A percentile compares a stretch with the other conserved stretches of the same genome.
Conservation (phyloP, 2,329 filamentous ascomycete species). For the Exophiala oligosperma region DNA sequence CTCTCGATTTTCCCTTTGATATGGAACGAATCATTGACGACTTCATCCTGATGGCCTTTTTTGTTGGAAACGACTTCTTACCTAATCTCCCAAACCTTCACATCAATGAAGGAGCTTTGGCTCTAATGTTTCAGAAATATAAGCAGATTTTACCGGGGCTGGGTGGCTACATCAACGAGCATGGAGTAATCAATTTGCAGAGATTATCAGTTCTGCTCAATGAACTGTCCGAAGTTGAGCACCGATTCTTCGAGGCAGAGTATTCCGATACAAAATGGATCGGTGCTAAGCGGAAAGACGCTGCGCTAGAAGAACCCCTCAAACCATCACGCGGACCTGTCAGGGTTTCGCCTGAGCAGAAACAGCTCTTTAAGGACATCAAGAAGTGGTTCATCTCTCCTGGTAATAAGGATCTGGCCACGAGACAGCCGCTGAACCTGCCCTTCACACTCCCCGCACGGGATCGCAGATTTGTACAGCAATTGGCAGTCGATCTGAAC, state of each 20-base stretch:
- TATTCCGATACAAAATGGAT: constrained; percentile 89
- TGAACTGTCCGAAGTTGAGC: constrained; percentile 84
- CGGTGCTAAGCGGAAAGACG: constrained; percentile 76
- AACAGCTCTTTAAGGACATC: constrained; percentile 76
- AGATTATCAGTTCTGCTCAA: constrained; percentile 76
- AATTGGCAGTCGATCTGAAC: constrained; percentile 70
- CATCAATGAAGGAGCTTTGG: constrained; percentile 96
- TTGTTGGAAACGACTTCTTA: constrained; percentile 98
- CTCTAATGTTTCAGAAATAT: constrained; percentile 97
- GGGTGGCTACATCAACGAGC: constrained; percentile 94
- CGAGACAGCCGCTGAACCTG: constrained; percentile 65
- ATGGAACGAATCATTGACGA: constrained; percentile 97
- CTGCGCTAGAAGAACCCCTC: constrained; percentile 59
- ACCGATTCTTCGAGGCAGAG: constrained; percentile 89
- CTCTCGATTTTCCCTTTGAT: constrained; percentile 77
- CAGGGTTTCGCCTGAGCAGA: constrained; percentile 72
- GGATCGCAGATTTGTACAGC: constrained; percentile 91
- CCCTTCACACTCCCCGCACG: constrained; percentile 71
- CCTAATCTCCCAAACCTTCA: constrained; percentile 94
- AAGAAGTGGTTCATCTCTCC: constrained; percentile 79
- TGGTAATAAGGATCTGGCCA: constrained; percentile 49
- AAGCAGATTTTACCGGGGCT: constrained; percentile 84
- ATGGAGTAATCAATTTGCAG: constrained; percentile 84
- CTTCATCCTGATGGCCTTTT: constrained; percentile 99
- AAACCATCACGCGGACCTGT: constrained; percentile 57